Evolutionary conservation across 768 basidiomycete species (phyloP).

Genomic region (Boletus eberwhitei): DNA sequence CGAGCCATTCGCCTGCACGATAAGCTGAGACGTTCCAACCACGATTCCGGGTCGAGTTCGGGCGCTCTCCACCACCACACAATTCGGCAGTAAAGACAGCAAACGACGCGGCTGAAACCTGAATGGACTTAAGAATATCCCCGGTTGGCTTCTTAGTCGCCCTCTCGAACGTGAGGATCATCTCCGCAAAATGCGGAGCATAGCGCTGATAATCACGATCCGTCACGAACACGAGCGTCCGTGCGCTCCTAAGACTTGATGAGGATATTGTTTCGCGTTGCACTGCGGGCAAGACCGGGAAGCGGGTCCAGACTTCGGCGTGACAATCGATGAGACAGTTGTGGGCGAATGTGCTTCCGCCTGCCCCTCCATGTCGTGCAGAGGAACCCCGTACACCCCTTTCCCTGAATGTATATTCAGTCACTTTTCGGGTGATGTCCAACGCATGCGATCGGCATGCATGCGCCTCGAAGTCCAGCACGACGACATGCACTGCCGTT

Average conservation of each 20-base stretch:
- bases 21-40: slow-evolving; percentile 37
- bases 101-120: slow-evolving; percentile 33
- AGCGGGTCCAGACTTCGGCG: slow-evolving; percentile 56
- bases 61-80: background rate
- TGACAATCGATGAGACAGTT: slow-evolving; percentile 56
- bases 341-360: slow-evolving; percentile 30
- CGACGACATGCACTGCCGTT: slow-evolving; percentile 41
- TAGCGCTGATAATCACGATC: slow-evolving; percentile 36
- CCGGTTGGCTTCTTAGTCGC: slow-evolving; percentile 52
- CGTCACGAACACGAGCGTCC: slow-evolving; percentile 44
- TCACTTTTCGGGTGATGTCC: slow-evolving; percentile 52
- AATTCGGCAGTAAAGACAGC: slow-evolving; percentile 23
- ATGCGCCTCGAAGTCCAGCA: slow-evolving; percentile 33
- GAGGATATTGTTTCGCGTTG: slow-evolving; percentile 42
- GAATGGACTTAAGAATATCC: slow-evolving; percentile 38
- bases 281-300: slow-evolving; percentile 56
- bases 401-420: slow-evolving; percentile 54
- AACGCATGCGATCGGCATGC: slow-evolving; percentile 44
- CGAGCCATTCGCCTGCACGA: slow-evolving; percentile 58
- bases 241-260: slow-evolving; percentile 30
- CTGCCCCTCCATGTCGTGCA: slow-evolving; percentile 3
- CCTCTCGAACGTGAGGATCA: slow-evolving; percentile 47
- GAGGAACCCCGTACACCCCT: slow-evolving; percentile 28
- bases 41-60: background rate
- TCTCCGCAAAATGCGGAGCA: slow-evolving; percentile 40